Percentiles rank a stretch among this genome's conserved stretches.
phyloP scores from a whole-genome alignment of 2,329 filamentous ascomycete species.

The Paecilomyces dactylethromorphus region DNA sequence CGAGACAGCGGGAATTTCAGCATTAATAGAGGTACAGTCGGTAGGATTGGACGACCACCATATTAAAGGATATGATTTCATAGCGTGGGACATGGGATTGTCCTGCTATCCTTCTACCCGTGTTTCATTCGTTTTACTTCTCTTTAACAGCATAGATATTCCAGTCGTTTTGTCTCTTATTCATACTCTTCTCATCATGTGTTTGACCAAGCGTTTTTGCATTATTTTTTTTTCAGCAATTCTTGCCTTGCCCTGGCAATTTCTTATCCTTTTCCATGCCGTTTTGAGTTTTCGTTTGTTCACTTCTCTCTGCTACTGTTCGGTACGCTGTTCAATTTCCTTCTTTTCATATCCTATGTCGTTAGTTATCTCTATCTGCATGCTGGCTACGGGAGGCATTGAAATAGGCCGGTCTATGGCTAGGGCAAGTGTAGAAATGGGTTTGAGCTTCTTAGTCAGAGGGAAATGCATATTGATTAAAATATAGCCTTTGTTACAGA shows the following conservation, averaged over 20 bases:
- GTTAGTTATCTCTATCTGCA: background rate
- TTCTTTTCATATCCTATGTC: background rate
- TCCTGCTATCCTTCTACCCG: background rate
- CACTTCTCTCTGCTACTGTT: background rate
- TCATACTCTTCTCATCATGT: background rate
- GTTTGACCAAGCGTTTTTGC: background rate
- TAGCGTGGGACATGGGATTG: background rate
- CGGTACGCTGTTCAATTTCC: background rate
- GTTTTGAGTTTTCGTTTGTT: background rate
- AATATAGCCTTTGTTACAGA: background rate
- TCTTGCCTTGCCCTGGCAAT: background rate
- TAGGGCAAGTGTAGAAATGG: background rate
- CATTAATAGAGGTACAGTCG: constrained; percentile 2
- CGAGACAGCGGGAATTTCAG: background rate
- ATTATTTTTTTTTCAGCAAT: background rate
- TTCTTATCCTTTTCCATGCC: background rate
- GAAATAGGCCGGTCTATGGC: background rate
- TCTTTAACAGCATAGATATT: background rate
- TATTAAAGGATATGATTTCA: constrained; percentile 9
- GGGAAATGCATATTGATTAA: background rate
- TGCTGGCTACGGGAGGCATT: background rate
- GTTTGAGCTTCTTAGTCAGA: background rate
- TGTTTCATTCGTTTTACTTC: background rate
- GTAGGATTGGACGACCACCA: constrained; percentile 16
- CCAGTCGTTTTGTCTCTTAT: background rate